Conservation (phyloP, 75 land plant species). For the Larix kaempferi region DNA sequence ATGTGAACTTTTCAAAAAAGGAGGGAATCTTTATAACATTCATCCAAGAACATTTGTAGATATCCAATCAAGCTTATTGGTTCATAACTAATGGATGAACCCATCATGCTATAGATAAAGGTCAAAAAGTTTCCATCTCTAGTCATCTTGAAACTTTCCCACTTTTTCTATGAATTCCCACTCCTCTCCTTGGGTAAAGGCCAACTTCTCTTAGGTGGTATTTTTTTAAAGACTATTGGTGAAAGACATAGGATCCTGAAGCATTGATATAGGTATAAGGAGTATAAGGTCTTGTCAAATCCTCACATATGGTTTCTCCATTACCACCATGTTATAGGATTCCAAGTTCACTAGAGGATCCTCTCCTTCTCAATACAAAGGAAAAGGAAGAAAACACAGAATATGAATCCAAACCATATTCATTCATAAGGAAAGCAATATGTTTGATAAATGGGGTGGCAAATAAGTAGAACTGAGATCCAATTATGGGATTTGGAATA, state of each 20-base stretch:
- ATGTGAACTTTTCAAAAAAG: conserved; percentile 35
- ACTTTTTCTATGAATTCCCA: conserved; percentile 9
- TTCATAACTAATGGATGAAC: conserved; percentile 42
- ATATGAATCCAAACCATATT: neutral
- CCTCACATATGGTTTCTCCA: conserved; percentile 24
- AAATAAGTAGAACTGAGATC: conserved; percentile 59
- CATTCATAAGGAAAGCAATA: neutral
- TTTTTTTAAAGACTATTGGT: conserved; percentile 31
- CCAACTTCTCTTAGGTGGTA: conserved; percentile 18
- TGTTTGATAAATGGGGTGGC: conserved; percentile 20
- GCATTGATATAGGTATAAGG: conserved; percentile 58
- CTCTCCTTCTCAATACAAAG: conserved; percentile 17
- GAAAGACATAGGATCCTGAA: conserved; percentile 67
- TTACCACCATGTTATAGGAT: conserved; percentile 13
- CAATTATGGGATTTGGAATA: conserved; percentile 32
- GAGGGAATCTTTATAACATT: neutral
- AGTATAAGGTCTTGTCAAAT: conserved; percentile 15
- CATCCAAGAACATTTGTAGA: neutral
- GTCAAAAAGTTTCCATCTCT: conserved; percentile 30
- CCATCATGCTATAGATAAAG: conserved; percentile 40
- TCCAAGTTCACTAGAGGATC: conserved; percentile 30
- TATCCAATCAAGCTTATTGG: conserved; percentile 4
- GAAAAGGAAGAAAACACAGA: neutral
- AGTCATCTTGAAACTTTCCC: conserved; percentile 19
- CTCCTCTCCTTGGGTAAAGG: conserved; percentile 7